phyloP scores from a whole-genome alignment of 2,329 filamentous ascomycete genomes.

The Fusarium algeriense region DNA sequence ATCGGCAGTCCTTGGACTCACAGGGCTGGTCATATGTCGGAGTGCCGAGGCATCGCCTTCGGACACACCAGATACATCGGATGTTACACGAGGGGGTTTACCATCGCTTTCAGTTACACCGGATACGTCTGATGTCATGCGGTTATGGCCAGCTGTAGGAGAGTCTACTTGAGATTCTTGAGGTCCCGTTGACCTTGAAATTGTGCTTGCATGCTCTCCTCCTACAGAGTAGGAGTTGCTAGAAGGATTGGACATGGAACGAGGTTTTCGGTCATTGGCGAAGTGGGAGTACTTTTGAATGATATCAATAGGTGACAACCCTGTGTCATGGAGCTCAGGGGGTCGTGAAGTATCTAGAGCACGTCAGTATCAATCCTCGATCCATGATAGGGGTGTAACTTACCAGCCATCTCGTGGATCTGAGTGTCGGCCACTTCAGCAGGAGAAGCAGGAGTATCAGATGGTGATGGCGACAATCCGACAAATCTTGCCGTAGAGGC shows the following conservation, averaged over 20 bases:
- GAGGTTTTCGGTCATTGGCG: conserved; percentile 22
- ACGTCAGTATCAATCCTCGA: conserved; percentile 1
- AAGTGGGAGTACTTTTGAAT: conserved; percentile 52
- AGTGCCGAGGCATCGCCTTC: conserved; percentile 41
- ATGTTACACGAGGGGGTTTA: conserved; percentile 30
- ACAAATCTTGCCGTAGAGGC: conserved; percentile 39
- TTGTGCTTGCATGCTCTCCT: conserved; percentile 44
- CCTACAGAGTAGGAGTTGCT: conserved; percentile 44
- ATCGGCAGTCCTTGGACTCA: conserved; percentile 40
- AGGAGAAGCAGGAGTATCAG: conserved; percentile 27
- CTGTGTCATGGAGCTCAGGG: conserved; percentile 61
- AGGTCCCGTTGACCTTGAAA: conserved; percentile 47
- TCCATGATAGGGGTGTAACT: conserved; percentile 18
- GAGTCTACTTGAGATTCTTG: conserved; percentile 20
- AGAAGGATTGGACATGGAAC: conserved; percentile 40
- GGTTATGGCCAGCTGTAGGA: conserved; percentile 24
- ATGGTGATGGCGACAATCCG: conserved; percentile 28
- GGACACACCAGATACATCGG: conserved; percentile 42
- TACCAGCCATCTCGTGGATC: conserved; percentile 63
- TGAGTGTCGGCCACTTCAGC: conserved; percentile 59
- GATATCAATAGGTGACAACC: conserved; percentile 56
- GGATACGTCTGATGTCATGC: conserved; percentile 43
- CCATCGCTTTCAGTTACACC: conserved; percentile 24
- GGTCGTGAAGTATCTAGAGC: conserved; percentile 57
- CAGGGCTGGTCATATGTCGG: conserved; percentile 26